Percentiles rank a stretch among this genome's conserved stretches.
phyloP scores from a whole-genome alignment of 2,329 filamentous ascomycete species.

The Alternaria conjuncta region DNA sequence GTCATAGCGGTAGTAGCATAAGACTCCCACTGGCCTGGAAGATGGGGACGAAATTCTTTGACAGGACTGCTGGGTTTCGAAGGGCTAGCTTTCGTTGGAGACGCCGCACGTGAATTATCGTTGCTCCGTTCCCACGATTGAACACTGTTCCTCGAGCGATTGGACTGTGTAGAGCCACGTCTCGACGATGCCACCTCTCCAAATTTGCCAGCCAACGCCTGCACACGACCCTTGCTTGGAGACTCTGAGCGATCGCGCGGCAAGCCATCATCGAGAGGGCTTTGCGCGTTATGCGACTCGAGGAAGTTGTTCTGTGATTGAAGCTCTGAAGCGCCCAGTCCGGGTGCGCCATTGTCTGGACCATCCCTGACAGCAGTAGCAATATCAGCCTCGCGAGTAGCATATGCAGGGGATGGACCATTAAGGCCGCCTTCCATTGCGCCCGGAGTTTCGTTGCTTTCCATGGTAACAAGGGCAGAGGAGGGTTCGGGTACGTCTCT shows the following conservation, averaged over 20 bases:
- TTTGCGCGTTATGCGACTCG: constrained; percentile 41
- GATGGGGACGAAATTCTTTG: constrained; percentile 56
- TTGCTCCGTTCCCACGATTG: constrained; percentile 50
- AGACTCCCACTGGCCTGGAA: constrained; percentile 63
- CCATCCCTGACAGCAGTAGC: constrained; percentile 36
- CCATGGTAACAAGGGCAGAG: constrained; percentile 55
- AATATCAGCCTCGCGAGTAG: constrained; percentile 47
- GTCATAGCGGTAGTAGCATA: constrained; percentile 51
- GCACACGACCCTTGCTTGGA: constrained; percentile 58
- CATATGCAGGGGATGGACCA: constrained; percentile 35
- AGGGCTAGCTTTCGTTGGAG: constrained; percentile 37
- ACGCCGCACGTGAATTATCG: constrained; percentile 44
- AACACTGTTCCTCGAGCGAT: constrained; percentile 49
- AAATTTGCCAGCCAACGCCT: constrained; percentile 59
- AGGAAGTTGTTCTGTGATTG: constrained; percentile 46
- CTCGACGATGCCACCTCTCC: constrained; percentile 54
- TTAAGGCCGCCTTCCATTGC: constrained; percentile 33
- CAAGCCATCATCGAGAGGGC: constrained; percentile 35
- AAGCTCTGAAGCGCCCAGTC: constrained; percentile 38
- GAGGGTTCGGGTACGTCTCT: constrained; percentile 54
- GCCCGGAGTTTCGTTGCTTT: constrained; percentile 43
- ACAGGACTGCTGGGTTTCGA: constrained; percentile 46
- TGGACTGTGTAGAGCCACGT: constrained; percentile 55
- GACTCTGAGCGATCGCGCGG: constrained; percentile 50
- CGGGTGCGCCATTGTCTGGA: constrained; percentile 26